Evolutionary conservation across 139 green algal genomes (phyloP).

Genomic region (Chloropicon primus): DNA sequence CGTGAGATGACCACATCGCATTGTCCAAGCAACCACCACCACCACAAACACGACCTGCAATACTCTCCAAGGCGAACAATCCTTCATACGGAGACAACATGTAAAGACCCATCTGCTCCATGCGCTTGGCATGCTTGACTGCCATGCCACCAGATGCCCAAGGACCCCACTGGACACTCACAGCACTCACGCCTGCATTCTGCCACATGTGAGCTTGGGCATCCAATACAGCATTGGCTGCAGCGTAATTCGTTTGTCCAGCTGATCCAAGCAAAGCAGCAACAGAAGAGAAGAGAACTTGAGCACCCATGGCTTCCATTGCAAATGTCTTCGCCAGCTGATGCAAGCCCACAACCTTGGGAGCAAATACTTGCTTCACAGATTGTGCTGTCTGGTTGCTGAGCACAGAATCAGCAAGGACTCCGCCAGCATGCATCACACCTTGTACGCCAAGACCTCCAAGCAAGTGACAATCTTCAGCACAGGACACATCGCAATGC

Average conservation of each 20-base stretch:
- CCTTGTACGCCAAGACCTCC: not conserved
- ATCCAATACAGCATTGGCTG: conserved; percentile 59
- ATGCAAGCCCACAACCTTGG: conserved; percentile 5
- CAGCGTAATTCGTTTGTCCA: conserved; percentile 64
- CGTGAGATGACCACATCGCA: not conserved
- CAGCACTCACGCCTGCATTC: conserved; percentile 22
- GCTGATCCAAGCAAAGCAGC: conserved; percentile 59
- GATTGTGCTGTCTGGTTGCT: conserved; percentile 31
- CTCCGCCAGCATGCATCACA: conserved; percentile 54
- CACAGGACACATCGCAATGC: not conserved
- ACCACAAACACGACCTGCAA: not conserved
- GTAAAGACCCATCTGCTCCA: conserved; percentile 45
- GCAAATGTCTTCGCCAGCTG: not conserved
- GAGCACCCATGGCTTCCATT: not conserved
- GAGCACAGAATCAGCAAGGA: conserved; percentile 50
- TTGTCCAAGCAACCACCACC: not conserved
- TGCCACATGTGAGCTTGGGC: not conserved
- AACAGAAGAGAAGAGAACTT: conserved; percentile 64
- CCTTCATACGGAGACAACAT: conserved; percentile 35
- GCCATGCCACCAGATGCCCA: conserved; percentile 49
- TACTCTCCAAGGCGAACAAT: conserved; percentile 21
- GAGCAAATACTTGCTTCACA: conserved; percentile 26
- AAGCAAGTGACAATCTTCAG: conserved; percentile 2
- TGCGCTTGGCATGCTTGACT: conserved; percentile 13
- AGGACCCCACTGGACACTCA: conserved; percentile 62